Evolutionary conservation across 345 rosid genomes (phyloP).

Genomic region (Sonneratia alba): DNA sequence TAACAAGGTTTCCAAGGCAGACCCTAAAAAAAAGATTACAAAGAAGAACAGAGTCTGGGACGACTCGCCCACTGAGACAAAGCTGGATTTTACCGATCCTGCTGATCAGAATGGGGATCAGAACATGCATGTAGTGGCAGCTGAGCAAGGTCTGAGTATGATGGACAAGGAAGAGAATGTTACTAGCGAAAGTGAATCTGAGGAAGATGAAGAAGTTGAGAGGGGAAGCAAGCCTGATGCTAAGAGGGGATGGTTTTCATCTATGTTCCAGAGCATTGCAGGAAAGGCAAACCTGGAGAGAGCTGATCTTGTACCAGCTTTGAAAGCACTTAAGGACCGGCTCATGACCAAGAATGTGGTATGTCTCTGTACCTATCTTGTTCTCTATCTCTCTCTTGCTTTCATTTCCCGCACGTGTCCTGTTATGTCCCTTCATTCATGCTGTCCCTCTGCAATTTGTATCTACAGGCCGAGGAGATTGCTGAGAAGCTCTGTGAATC

Average conservation of each 20-base stretch:
- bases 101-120: constrained; percentile 43
- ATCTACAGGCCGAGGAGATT: constrained; percentile 88
- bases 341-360: constrained; percentile 99
- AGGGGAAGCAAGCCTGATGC: constrained; percentile 58
- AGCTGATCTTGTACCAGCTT: constrained; percentile 84
- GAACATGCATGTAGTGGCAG: constrained; percentile 52
- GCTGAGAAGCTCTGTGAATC: constrained; percentile 99
- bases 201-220: constrained; percentile 57
- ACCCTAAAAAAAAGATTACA: constrained; percentile 64
- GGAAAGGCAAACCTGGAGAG: constrained; percentile 96
- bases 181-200: constrained; percentile 79
- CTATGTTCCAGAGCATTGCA: constrained; percentile 96
- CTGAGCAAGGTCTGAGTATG: constrained; percentile 93
- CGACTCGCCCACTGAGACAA: constrained; percentile 57
- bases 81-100: constrained; percentile 81
- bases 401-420: background rate
- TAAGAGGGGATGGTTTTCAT: constrained; percentile 94
- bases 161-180: constrained; percentile 91
- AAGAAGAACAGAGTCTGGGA: constrained; percentile 97
- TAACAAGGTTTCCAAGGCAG: constrained; percentile 60
- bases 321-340: constrained; percentile 94
- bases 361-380: constrained; percentile 17
- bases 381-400: background rate
- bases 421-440: background rate
- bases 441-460: constrained; percentile 1